Conservation (phyloP, 352 stramenopile species). For the Phytophthora megakarya region DNA sequence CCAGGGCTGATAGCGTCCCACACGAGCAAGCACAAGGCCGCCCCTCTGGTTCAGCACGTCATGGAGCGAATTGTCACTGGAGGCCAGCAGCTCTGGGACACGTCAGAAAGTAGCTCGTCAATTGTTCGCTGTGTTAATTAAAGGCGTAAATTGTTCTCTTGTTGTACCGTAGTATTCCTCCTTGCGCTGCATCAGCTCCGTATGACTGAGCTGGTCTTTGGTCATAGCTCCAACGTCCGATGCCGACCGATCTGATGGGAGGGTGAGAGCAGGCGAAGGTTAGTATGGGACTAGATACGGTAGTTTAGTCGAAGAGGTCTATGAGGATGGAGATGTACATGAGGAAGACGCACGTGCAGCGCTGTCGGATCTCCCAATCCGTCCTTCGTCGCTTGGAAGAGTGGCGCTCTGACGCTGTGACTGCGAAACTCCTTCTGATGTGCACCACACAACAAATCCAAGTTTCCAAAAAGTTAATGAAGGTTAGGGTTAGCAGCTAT, state of each 20-base stretch:
- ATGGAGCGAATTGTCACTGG: slow-evolving; percentile 58
- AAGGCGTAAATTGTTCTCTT: background rate
- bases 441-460: slow-evolving; percentile 13
- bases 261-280: slow-evolving; percentile 4
- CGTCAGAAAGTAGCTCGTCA: too few relatives aligned
- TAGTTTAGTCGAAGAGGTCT: background rate
- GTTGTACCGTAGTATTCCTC: slow-evolving; percentile 58
- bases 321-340: background rate
- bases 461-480: too few relatives aligned
- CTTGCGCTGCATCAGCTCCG: slow-evolving; percentile 49
- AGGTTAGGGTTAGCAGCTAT: too few relatives aligned
- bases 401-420: slow-evolving; percentile 15
- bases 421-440: slow-evolving; percentile 18
- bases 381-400: slow-evolving; percentile 24
- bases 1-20: slow-evolving; percentile 84
- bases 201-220: slow-evolving; percentile 46
- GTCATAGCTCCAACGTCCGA: slow-evolving; percentile 28
- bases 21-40: slow-evolving; percentile 76
- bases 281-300: slow-evolving; percentile 2
- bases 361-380: slow-evolving; percentile 20
- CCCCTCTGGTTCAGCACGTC: slow-evolving; percentile 77
- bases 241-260: slow-evolving; percentile 12
- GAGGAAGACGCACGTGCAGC: slow-evolving; percentile 13
- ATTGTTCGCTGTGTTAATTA: background rate
- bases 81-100: slow-evolving; percentile 66